A percentile compares a stretch with the other conserved stretches of the same genome.
Conservation (phyloP, 176 grass and related monocot species). For the Echinochloa phyllopogon region DNA sequence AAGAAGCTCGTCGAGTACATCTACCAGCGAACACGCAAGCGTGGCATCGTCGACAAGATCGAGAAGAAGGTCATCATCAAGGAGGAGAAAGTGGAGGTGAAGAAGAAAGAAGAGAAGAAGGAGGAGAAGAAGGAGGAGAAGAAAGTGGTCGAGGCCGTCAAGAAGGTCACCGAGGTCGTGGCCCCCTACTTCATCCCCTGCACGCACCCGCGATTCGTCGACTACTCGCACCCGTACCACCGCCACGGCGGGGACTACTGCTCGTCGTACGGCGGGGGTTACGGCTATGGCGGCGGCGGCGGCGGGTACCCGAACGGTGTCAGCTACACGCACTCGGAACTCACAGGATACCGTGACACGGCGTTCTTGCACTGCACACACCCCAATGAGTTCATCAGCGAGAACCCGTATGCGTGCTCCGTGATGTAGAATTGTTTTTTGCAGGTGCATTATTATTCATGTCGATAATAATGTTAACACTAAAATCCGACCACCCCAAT, state of each 20-base stretch:
- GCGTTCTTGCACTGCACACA: constrained; percentile 81
- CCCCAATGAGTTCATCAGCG: constrained; percentile 69
- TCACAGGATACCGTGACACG: constrained; percentile 53
- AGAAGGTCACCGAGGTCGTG: constrained; percentile 61
- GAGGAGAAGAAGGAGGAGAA: no score
- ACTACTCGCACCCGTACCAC: constrained; percentile 50
- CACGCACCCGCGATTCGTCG: constrained; percentile 65
- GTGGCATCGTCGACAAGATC: constrained; percentile 50
- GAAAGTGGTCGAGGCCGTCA: constrained; percentile 21
- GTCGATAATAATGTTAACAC: neutral
- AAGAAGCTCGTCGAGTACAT: constrained; percentile 68
- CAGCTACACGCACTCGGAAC: constrained; percentile 61
- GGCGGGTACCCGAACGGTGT: neutral
- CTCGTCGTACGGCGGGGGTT: neutral
- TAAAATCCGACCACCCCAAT: neutral
- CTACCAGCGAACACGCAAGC: constrained; percentile 52
- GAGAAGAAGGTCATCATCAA: constrained; percentile 55
- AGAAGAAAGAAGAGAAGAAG: constrained; percentile 27
- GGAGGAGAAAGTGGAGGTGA: constrained; percentile 53
- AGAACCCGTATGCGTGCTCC: no score
- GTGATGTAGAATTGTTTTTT: constrained; percentile 63
- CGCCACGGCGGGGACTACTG: neutral
- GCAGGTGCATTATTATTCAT: neutral
- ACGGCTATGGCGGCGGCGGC: neutral
- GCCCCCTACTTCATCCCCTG: constrained; percentile 84